phyloP scores from a whole-genome alignment of 2,329 filamentous ascomycete genomes.

The Fusarium temperatum region DNA sequence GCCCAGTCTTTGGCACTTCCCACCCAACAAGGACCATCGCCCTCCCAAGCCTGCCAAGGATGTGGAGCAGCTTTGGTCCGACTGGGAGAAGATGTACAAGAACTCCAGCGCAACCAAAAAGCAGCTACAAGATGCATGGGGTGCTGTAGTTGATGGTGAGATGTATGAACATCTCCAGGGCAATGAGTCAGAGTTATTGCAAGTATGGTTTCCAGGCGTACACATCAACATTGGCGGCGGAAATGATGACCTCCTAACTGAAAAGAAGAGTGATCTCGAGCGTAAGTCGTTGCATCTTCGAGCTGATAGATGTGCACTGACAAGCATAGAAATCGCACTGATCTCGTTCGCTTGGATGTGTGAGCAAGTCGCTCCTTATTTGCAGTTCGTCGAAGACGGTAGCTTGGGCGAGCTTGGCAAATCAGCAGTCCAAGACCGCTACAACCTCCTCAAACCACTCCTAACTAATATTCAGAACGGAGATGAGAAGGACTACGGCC shows the following conservation, averaged over 20 bases:
- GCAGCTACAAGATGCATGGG: slow-evolving; percentile 22
- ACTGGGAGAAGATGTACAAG: slow-evolving; percentile 14
- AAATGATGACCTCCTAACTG: slow-evolving; percentile 24
- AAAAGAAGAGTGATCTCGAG: slow-evolving; percentile 40
- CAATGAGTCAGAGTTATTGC: slow-evolving; percentile 30
- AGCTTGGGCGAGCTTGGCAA: slow-evolving; percentile 20
- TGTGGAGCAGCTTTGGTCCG: slow-evolving; percentile 16
- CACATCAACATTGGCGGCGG: slow-evolving; percentile 42
- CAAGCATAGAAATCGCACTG: slow-evolving; percentile 34
- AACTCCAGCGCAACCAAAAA: slow-evolving; percentile 8
- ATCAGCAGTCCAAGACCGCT: slow-evolving; percentile 31
- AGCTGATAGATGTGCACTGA: not conserved
- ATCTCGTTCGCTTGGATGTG: slow-evolving; percentile 42
- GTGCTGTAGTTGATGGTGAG: slow-evolving; percentile 28
- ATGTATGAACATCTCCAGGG: slow-evolving; percentile 25
- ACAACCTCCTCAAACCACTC: slow-evolving; percentile 34
- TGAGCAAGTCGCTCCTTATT: slow-evolving; percentile 36
- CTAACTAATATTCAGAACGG: slow-evolving; percentile 22
- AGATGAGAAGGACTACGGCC: slow-evolving; percentile 30
- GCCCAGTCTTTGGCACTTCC: slow-evolving; percentile 44
- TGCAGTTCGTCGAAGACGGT: slow-evolving; percentile 21
- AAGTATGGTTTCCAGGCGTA: slow-evolving; percentile 43
- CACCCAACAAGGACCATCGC: slow-evolving; percentile 8
- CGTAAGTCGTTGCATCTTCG: slow-evolving; percentile 10
- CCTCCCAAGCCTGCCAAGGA: slow-evolving; percentile 7